Evolutionary conservation across 208 protist genomes (phyloP), one percentile per base, ranked within the genome.

Genomic region (Herpetomonas muscarum): DNA sequence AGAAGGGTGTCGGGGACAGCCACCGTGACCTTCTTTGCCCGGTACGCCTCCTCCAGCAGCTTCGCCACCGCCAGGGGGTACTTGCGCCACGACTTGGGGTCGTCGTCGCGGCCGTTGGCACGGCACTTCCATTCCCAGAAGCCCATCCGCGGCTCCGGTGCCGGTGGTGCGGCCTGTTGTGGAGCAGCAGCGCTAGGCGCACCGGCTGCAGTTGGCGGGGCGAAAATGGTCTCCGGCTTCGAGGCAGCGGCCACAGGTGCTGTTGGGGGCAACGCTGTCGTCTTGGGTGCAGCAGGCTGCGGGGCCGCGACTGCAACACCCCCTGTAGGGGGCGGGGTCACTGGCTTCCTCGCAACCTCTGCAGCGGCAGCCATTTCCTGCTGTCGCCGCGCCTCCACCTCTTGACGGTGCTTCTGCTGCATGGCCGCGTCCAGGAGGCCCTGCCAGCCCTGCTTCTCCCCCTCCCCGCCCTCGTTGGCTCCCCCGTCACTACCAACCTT

Each of bases 71-170:
- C 74, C 9, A 41, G 58, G n/a, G 65, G 70, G 68, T 85, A 85
- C 48, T 60, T 62, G 19, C 63, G 34, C 81, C 81, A 89, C 24
- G 67, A 69, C 45, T 46, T 56, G 19, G 74, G 49, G 42, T 77
- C 67, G n/a, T 51, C 45, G 19, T 79, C 65, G 3, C 59, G 44
- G 36, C 77, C 76, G 30, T 79, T 64, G 1, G 29, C 55, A 36
- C 54, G 66, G 19, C 55, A 56, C 55, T 81, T 89, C 81, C 81
- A 89, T 54, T 79, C 70, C 81, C 81, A 89, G 15, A 62, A 48
- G 1, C 64, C 74, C 41, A 73, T 66, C n/a, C 17, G 19, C 28
- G 6, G 1, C 30, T 3, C 22, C 25, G 3, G 1, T 3, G 36
- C 10, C 5, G 34, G 26, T 64, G 60, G 31, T 3, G 17, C 12